Conservation (phyloP, 331 rosid genomes). For the Quercus tomentella region DNA sequence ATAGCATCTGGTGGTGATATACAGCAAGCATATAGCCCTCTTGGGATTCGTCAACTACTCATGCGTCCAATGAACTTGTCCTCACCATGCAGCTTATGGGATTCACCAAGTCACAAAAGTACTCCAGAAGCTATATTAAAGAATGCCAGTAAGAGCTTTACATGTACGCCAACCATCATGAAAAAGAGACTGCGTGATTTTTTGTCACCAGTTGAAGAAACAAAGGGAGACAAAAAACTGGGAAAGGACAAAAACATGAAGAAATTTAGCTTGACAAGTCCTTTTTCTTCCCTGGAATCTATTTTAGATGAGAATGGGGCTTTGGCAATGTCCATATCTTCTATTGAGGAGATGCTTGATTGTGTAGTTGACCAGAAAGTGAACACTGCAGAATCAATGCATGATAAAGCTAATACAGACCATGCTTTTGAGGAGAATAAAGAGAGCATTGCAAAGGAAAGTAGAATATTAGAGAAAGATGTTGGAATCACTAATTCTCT, state of each 20-base stretch:
- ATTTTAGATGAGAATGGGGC: conserved; percentile 56
- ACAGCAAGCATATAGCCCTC: conserved; percentile 97
- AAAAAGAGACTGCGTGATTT: conserved; percentile 79
- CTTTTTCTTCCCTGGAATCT: conserved; percentile 73
- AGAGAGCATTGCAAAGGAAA: conserved; percentile 17
- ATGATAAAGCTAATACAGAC: conserved; percentile 46
- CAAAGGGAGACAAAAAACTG: conserved; percentile 64
- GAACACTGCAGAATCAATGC: conserved; percentile 27
- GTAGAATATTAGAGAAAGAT: conserved; percentile 28
- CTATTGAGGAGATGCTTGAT: background rate
- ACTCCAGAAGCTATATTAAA: conserved; percentile 72
- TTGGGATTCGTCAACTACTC: conserved; percentile 91
- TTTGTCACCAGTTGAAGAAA: conserved; percentile 76
- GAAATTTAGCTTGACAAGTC: conserved; percentile 48
- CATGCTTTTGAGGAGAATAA: conserved; percentile 24
- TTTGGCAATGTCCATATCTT: conserved; percentile 17
- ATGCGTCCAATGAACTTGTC: conserved; percentile 84
- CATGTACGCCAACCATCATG: conserved; percentile 72
- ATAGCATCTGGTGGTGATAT: conserved; percentile 64
- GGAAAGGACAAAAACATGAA: conserved; percentile 41
- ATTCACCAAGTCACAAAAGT: conserved; percentile 66
- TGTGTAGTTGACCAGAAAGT: conserved; percentile 32
- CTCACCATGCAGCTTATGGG: conserved; percentile 87
- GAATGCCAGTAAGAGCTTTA: conserved; percentile 86
- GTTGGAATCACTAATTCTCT: conserved; percentile 25